Conservation (phyloP, 1,284 basidiomycete species). For the Dichomitus squalens region DNA sequence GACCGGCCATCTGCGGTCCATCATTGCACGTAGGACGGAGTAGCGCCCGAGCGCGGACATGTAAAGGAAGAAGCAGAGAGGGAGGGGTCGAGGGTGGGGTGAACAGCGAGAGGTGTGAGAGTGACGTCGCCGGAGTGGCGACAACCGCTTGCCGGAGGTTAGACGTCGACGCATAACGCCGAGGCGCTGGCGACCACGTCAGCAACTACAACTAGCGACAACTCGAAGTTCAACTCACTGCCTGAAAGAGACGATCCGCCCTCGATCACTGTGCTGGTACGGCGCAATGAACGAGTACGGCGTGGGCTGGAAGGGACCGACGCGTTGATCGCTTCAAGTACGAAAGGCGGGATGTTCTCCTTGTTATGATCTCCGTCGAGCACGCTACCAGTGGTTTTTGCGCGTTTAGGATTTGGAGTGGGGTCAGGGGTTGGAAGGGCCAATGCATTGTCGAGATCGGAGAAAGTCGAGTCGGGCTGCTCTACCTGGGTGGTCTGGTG, state of each 20-base stretch:
- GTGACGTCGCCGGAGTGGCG: slow-evolving; percentile 42
- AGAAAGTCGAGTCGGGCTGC: slow-evolving; percentile 7
- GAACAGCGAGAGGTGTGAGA: slow-evolving; percentile 46
- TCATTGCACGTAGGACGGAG: slow-evolving; percentile 70
- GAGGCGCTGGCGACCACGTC: slow-evolving; percentile 36
- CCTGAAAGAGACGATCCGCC: slow-evolving; percentile 41
- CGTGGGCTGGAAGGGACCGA: slow-evolving; percentile 37
- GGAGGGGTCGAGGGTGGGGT: slow-evolving; percentile 68
- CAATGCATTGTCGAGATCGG: slow-evolving; percentile 14
- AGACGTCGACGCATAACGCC: slow-evolving; percentile 52
- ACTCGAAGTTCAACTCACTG: slow-evolving; percentile 25
- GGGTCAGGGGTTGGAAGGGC: slow-evolving; percentile 56
- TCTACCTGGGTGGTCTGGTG: slow-evolving; percentile 40
- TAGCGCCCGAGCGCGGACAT: slow-evolving; percentile 65
- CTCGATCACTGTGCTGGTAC: slow-evolving; percentile 47
- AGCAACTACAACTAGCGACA: neutral
- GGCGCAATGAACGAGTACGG: slow-evolving; percentile 46
- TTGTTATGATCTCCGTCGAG: slow-evolving; percentile 68
- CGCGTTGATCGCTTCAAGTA: slow-evolving; percentile 38
- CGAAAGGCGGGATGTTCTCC: slow-evolving; percentile 72
- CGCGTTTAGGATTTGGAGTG: slow-evolving; percentile 67
- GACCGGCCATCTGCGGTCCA: slow-evolving; percentile 58
- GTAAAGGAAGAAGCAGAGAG: slow-evolving; percentile 52
- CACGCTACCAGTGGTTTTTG: slow-evolving; percentile 45
- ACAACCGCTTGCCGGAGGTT: slow-evolving; percentile 32